Conservation (phyloP, 768 basidiomycete genomes). For the Steccherinum ochraceum region DNA sequence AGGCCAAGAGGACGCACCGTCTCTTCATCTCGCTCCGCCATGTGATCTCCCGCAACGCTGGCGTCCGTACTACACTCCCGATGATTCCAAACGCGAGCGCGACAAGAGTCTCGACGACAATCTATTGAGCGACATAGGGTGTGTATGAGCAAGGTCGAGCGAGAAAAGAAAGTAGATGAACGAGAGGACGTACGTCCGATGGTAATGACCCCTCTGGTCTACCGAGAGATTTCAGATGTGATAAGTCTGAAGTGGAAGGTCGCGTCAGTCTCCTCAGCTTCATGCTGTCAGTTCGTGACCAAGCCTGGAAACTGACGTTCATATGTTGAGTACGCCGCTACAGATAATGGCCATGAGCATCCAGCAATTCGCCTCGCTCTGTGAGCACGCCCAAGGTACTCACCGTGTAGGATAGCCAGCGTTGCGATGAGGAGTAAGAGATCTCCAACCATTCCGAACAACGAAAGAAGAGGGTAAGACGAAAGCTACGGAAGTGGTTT, state of each 20-base stretch:
- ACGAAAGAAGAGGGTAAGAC: too few species aligned
- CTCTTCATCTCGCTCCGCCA: conserved; percentile 89
- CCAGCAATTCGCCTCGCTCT: background rate
- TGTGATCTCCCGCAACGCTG: conserved; percentile 71
- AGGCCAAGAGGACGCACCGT: conserved; percentile 61
- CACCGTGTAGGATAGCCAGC: conserved; percentile 11
- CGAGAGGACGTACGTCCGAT: conserved; percentile 39
- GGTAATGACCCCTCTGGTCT: conserved; percentile 64
- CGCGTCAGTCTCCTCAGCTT: background rate
- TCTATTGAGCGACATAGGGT: conserved; percentile 35
- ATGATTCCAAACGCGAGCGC: conserved; percentile 63
- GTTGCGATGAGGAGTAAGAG: conserved; percentile 4
- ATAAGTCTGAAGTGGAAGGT: conserved; percentile 46
- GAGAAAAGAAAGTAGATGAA: background rate
- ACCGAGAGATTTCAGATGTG: conserved; percentile 70
- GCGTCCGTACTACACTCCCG: conserved; percentile 66
- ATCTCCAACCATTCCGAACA: conserved; percentile 13
- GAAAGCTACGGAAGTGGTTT: too few species aligned
- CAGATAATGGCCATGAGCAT: background rate
- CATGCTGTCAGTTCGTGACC: background rate
- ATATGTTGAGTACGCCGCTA: conserved; percentile 78
- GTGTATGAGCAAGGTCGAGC: background rate
- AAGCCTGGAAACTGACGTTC: conserved; percentile 47
- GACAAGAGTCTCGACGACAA: conserved; percentile 57
- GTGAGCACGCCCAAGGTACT: background rate